Percentiles rank a stretch among this genome's conserved stretches.
phyloP scores from a whole-genome alignment of 2,329 filamentous ascomycete species.

The Cucurbitaria berberidis region DNA sequence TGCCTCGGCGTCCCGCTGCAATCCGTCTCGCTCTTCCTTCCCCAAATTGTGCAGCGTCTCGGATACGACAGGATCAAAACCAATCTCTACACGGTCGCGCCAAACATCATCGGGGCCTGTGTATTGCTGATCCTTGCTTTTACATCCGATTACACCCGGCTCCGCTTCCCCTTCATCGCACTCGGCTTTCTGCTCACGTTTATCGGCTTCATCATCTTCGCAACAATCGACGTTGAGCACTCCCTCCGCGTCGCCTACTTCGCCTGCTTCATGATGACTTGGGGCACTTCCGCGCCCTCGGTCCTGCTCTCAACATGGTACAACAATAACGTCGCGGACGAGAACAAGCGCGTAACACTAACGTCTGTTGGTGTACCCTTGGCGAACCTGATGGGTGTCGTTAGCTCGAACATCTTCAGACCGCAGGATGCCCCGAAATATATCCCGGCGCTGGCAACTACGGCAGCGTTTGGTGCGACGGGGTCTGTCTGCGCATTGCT shows the following conservation, averaged over 20 bases:
- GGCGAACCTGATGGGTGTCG: slow-evolving; percentile 78
- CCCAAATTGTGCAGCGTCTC: slow-evolving; percentile 62
- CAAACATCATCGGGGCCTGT: slow-evolving; percentile 75
- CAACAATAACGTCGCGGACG: slow-evolving; percentile 83
- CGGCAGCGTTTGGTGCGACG: slow-evolving; percentile 66
- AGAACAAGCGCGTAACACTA: slow-evolving; percentile 72
- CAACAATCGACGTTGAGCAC: slow-evolving; percentile 67
- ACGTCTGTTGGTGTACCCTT: slow-evolving; percentile 76
- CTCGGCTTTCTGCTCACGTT: slow-evolving; percentile 77
- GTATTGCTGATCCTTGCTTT: slow-evolving; percentile 77
- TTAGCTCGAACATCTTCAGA: slow-evolving; percentile 71
- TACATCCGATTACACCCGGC: slow-evolving; percentile 67
- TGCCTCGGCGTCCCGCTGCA: slow-evolving; percentile 66
- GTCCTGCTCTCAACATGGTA: slow-evolving; percentile 75
- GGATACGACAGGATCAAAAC: slow-evolving; percentile 67
- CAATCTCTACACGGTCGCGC: slow-evolving; percentile 82
- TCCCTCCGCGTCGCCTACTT: slow-evolving; percentile 74
- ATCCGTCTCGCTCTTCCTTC: slow-evolving; percentile 63
- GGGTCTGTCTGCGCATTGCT: slow-evolving; percentile 62
- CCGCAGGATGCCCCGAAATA: slow-evolving; percentile 70
- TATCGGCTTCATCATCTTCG: slow-evolving; percentile 79
- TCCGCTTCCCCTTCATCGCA: slow-evolving; percentile 76
- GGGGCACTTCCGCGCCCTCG: slow-evolving; percentile 76
- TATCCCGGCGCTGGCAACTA: slow-evolving; percentile 68
- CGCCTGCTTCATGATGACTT: slow-evolving; percentile 82